Base-by-base conservation (phyloP, 352 stramenopile genomes). In the Phytophthora foliorum region DNA sequence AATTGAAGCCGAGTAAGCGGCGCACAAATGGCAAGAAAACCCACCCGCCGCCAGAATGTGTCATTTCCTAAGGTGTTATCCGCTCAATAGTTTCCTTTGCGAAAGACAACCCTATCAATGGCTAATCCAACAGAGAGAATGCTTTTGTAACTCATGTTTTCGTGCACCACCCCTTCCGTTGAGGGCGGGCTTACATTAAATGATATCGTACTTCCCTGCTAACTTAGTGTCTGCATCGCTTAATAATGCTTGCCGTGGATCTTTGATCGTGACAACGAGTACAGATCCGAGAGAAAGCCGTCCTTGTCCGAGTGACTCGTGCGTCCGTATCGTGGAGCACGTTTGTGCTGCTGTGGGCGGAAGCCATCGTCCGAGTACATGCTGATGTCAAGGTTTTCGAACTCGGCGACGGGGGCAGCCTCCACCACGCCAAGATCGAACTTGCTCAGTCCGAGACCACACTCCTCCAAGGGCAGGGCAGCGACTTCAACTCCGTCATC, bases 1-100 rank as follows among this genome's bases (percentile, higher is more conserved):
- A 57, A 48, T 42, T 64, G 17, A 31, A 57, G 9, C 69, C 58
- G 53, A 90, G 81, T 72, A 90, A 92, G 54, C 63, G 76, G 31
- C 81, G 84, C 16, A 92, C 84, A 14, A 92, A 92, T 42, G 84
- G 81, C 45, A 92, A 92, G 67, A 92, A 92, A 63, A 80, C 59
- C 6, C 50, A 70, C 19, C 68, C 71, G 16, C 57, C 72, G 4
- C 62, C 71, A 31, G 74, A 82, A 13, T 82, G 74, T 52, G 58
- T 75, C 29, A 74, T 82, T 60, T 80, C 74, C 14, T 82, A 34
- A 69, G 29, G 17, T 46, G 3, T 13, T 34, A 2, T 34, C 29
- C 3, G 8, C 29, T 34, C 29, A 13, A 34, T 36, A 50, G 24
- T 4, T 16, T 48, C 7, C n/a, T n/a, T n/a, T n/a, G n/a, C 50